Base-by-base conservation (phyloP, 768 basidiomycete species). In the Lactifluus rugatus region DNA sequence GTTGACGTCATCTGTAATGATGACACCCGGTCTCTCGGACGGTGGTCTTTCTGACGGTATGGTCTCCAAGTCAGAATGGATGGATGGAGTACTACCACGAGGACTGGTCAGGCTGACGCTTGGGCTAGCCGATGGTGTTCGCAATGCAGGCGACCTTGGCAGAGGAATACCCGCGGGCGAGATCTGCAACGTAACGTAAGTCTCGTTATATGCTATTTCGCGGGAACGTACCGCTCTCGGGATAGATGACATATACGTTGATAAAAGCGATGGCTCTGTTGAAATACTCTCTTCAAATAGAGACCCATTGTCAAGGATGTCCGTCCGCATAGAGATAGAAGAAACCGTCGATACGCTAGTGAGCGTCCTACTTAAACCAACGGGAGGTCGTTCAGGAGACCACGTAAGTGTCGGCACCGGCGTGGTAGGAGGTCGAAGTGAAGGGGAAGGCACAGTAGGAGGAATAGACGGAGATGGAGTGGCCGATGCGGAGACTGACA, bases 241-340 rank as follows among this genome's bases (percentile, higher is more conserved):
- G 26, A 67, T 60, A 17, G 67, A 58, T 17, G 68, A 61, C 13
- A 58, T 46, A 31, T 47, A 62, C 1, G 78, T 79, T 11, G 81
- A 76, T 19, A 87, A 68, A 28, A 87, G 69, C 1, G 83, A 79
- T 6, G 84, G 82, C 62, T 75, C 76, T 2, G 83, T 84, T 5
- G 80, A 76, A 17, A 74, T 65, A 11, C 62, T 52, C 14, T 60
- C 64, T 1, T 66, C 66, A 34, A 62, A 62, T 39, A 66, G 53
- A n/a, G 68, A 67, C 41, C 63, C 37, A 3, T 62, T 51, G 36
- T 66, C 66, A n/a, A 71, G 52, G n/a, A 67, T 62, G n/a, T 68
- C 70, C 1, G 70, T 66, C 25, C 62, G 62, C 65, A 70, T 66
- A 3, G 70, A 67, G 23, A 68, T 57, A 16, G 66, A 64, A n/a